phyloP scores from a whole-genome alignment of 2,329 filamentous ascomycete genomes.

The Colletotrichum tofieldiae region DNA sequence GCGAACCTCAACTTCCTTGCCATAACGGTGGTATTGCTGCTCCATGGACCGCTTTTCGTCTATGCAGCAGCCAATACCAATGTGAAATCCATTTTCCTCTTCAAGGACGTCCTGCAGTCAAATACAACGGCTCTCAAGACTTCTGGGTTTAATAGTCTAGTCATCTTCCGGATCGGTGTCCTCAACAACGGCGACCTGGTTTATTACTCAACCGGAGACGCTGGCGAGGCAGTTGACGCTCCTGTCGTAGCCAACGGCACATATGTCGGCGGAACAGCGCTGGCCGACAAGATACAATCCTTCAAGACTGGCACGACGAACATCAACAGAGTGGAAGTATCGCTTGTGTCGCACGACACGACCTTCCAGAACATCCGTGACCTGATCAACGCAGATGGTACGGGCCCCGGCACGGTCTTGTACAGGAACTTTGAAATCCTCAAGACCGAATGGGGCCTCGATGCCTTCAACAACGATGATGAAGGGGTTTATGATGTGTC shows the following conservation, averaged over 20 bases:
- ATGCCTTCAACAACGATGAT: constrained; percentile 64
- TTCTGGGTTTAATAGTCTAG: constrained; percentile 59
- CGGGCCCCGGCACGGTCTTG: constrained; percentile 52
- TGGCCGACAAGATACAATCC: constrained; percentile 60
- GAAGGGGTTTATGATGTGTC: constrained; percentile 59
- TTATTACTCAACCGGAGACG: constrained; percentile 61
- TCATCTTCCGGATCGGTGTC: constrained; percentile 62
- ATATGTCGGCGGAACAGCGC: constrained; percentile 65
- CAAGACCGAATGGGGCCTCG: constrained; percentile 58
- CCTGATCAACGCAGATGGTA: constrained; percentile 54
- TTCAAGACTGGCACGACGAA: constrained; percentile 55
- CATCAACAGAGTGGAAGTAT: constrained; percentile 59
- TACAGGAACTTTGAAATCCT: constrained; percentile 59
- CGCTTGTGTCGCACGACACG: constrained; percentile 56
- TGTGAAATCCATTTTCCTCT: constrained; percentile 53
- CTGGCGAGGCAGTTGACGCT: constrained; percentile 54
- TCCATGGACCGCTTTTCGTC: not conserved
- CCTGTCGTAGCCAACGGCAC: constrained; percentile 51
- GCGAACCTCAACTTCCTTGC: not conserved
- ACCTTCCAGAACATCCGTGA: constrained; percentile 52
- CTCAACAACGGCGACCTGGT: constrained; percentile 60
- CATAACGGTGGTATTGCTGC: not conserved
- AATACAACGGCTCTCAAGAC: constrained; percentile 58
- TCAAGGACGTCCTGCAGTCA: constrained; percentile 63
- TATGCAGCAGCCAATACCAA: not conserved